These are phyloP conservation scores for Tagetes erecta DNA, from an alignment of 129 eudicot species.

Conservation along the genomic window DNA sequence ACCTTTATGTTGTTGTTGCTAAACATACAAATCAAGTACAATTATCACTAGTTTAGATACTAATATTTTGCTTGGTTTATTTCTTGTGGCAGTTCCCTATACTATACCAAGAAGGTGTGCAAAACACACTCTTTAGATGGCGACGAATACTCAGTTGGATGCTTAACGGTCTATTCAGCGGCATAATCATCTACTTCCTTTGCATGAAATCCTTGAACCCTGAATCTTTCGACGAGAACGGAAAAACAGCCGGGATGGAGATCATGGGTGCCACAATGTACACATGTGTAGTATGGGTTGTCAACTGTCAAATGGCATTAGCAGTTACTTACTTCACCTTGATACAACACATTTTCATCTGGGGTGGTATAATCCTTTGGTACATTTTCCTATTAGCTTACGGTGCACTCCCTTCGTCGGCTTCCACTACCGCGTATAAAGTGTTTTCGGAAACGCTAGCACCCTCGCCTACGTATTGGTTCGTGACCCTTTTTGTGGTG, in stretches of 20 bases:
- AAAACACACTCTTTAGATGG: conserved; percentile 68
- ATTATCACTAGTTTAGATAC: neutral
- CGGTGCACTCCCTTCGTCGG: conserved; percentile 37
- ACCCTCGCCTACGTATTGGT: conserved; percentile 47
- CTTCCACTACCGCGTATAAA: conserved; percentile 50
- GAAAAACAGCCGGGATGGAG: conserved; percentile 47
- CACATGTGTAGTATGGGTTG: conserved; percentile 66
- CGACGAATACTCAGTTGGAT: conserved; percentile 60
- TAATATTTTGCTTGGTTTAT: neutral
- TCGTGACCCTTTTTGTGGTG: conserved; percentile 44
- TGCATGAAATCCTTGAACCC: conserved; percentile 46
- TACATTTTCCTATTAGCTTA: conserved; percentile 55
- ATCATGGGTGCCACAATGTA: conserved; percentile 57
- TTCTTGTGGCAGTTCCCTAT: conserved; percentile 48
- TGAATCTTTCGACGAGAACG: conserved; percentile 48
- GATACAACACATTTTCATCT: conserved; percentile 56
- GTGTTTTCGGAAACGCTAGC: conserved; percentile 51
- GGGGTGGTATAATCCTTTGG: conserved; percentile 60
- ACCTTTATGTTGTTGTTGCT: neutral
- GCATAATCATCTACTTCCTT: conserved; percentile 53
- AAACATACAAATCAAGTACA: neutral
- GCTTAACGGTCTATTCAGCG: conserved; percentile 50
- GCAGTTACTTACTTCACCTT: conserved; percentile 59
- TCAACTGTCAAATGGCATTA: conserved; percentile 66
- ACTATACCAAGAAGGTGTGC: conserved; percentile 65